phyloP scores from a whole-genome alignment of 2,329 filamentous ascomycete species.

The Penicillium sp. region DNA sequence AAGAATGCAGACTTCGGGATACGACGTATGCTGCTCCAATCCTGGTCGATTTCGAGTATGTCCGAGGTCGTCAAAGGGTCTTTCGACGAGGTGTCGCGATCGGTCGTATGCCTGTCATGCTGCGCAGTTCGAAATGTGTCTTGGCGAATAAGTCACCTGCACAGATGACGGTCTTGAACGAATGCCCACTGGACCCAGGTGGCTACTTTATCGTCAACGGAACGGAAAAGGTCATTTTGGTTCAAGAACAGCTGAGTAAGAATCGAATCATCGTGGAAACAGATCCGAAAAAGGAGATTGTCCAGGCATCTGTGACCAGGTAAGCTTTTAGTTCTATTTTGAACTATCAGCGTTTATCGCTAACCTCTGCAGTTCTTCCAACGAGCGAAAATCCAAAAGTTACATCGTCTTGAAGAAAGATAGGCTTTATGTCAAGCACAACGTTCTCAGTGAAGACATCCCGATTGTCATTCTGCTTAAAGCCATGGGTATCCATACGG shows the following conservation, averaged over 20 bases:
- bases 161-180: slow-evolving; percentile 86
- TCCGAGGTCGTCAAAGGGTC: slow-evolving; percentile 71
- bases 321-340: slow-evolving; percentile 21
- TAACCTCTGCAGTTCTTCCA: slow-evolving; percentile 67
- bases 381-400: slow-evolving; percentile 96
- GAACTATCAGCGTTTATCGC: not conserved
- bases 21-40: slow-evolving; percentile 98
- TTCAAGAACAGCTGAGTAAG: slow-evolving; percentile 98
- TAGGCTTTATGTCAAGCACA: slow-evolving; percentile 80
- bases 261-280: slow-evolving; percentile 97
- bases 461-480: slow-evolving; percentile 91
- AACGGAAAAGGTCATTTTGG: slow-evolving; percentile 96
- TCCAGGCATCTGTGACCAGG: slow-evolving; percentile 87
- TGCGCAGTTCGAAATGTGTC: slow-evolving; percentile 89
- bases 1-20: slow-evolving; percentile 92
- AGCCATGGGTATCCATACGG: slow-evolving; percentile 85
- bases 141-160: slow-evolving; percentile 75
- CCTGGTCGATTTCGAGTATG: slow-evolving; percentile 84
- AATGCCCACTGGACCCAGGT: slow-evolving; percentile 91
- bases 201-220: slow-evolving; percentile 98
- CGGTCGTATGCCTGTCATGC: slow-evolving; percentile 91
- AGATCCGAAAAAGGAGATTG: slow-evolving; percentile 83
- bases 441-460: slow-evolving; percentile 87
- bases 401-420: slow-evolving; percentile 95
- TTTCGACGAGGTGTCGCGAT: slow-evolving; percentile 70